Conservation (phyloP, 148 eudicot genomes). For the Dianthus caryophyllus region DNA sequence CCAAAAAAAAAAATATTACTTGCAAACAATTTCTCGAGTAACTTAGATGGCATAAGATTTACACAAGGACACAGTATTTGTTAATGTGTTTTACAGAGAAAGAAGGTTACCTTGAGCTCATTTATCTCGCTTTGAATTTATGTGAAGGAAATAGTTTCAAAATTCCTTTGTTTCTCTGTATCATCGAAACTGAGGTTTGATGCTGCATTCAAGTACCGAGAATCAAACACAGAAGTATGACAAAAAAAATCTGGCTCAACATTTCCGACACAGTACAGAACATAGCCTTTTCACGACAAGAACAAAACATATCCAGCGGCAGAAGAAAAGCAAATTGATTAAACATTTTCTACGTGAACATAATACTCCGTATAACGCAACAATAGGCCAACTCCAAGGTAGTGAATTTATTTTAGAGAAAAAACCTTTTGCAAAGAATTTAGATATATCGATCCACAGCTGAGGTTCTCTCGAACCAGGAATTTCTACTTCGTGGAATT, state of each 20-base stretch:
- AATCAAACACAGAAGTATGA: constrained; percentile 4
- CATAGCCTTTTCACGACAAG: neutral
- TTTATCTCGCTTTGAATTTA: constrained; percentile 53
- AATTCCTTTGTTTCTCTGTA: constrained; percentile 55
- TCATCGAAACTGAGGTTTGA: constrained; percentile 67
- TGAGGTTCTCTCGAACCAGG: constrained; percentile 93
- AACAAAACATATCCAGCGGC: neutral
- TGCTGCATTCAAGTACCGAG: constrained; percentile 50
- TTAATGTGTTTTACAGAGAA: neutral
- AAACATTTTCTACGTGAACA: neutral
- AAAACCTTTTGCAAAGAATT: constrained; percentile 70
- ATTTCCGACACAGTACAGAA: neutral
- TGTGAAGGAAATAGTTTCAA: constrained; percentile 56
- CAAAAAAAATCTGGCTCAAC: constrained; percentile 13
- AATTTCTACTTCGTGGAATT: constrained; percentile 74
- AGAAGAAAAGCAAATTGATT: neutral
- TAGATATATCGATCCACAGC: constrained; percentile 71
- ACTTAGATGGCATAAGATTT: neutral
- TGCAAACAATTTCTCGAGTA: neutral
- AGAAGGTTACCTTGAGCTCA: constrained; percentile 64
- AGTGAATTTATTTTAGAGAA: constrained; percentile 6
- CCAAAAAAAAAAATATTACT: neutral
- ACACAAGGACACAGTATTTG: neutral
- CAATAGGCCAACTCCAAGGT: constrained; percentile 7
- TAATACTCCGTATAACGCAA: neutral